These are phyloP conservation scores for Clarireedia hainanense DNA, from an alignment of 2,329 filamentous ascomycete genomes.

Conservation along the genomic window DNA sequence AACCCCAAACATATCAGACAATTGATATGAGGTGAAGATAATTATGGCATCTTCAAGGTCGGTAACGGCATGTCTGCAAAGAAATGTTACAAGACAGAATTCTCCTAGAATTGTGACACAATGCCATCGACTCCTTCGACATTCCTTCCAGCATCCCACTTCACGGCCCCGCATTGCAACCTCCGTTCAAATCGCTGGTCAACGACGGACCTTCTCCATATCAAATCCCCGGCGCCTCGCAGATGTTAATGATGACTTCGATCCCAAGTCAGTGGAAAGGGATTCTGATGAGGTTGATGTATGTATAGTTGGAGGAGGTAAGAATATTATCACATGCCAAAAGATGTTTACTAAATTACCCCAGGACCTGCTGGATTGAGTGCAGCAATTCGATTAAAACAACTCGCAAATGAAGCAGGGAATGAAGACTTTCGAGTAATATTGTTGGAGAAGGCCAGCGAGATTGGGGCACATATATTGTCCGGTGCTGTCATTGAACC, in stretches of 20 bases:
- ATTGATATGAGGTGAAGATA: slow-evolving; percentile 24
- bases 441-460: slow-evolving; percentile 88
- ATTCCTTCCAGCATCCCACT: slow-evolving; percentile 14
- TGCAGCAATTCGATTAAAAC: slow-evolving; percentile 90
- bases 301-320: slow-evolving; percentile 86
- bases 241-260: slow-evolving; percentile 49
- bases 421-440: slow-evolving; percentile 95
- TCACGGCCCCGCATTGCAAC: slow-evolving; percentile 15
- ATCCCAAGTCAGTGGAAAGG: slow-evolving; percentile 64
- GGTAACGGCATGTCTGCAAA: slow-evolving; percentile 21
- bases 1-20: slow-evolving; percentile 8
- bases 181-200: slow-evolving; percentile 18
- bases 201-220: slow-evolving; percentile 36
- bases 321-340: slow-evolving; percentile 16
- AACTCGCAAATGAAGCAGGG: slow-evolving; percentile 86
- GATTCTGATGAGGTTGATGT: slow-evolving; percentile 94
- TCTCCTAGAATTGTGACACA: slow-evolving; percentile 15
- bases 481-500: slow-evolving; percentile 95
- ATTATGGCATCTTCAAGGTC: slow-evolving; percentile 25
- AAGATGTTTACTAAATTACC: slow-evolving; percentile 10
- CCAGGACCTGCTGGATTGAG: slow-evolving; percentile 81
- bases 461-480: slow-evolving; percentile 89
- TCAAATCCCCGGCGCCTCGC: slow-evolving; percentile 34
- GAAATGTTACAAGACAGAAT: slow-evolving; percentile 17
- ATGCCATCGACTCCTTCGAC: slow-evolving; percentile 10